Conservation (phyloP, 176 grass and related monocot genomes). For the Rhynchospora tenuis region DNA sequence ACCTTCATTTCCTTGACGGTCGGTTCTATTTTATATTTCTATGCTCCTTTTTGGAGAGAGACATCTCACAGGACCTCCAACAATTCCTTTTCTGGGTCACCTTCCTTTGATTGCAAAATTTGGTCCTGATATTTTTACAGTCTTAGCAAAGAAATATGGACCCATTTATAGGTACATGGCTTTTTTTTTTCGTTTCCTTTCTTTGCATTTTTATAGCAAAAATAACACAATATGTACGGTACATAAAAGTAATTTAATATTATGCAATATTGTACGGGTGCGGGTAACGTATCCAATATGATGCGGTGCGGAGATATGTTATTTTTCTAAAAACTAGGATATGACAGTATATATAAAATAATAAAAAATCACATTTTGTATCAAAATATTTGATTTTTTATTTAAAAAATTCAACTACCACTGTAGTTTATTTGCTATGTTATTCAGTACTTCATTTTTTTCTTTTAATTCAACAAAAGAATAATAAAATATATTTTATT, state of each 20-base stretch:
- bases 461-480: too few relatives aligned
- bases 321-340: too few relatives aligned
- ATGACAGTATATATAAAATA: too few relatives aligned
- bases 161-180: slow-evolving; percentile 68
- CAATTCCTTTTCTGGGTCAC: slow-evolving; percentile 54
- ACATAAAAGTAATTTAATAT: not conserved
- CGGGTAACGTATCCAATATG: too few relatives aligned
- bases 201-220: slow-evolving; percentile 2
- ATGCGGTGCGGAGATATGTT: too few relatives aligned
- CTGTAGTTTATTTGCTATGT: too few relatives aligned
- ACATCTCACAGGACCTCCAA: slow-evolving; percentile 70
- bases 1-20: slow-evolving; percentile 25
- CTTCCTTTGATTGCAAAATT: slow-evolving; percentile 59
- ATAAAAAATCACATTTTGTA: too few relatives aligned
- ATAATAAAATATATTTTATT: too few relatives aligned
- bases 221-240: not conserved
- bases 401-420: too few relatives aligned
- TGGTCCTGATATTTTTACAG: slow-evolving; percentile 60
- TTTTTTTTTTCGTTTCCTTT: not conserved
- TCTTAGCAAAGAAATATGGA: slow-evolving; percentile 64
- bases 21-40: slow-evolving; percentile 61
- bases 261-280: too few relatives aligned
- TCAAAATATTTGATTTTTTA: too few relatives aligned
- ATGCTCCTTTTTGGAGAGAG: slow-evolving; percentile 62
- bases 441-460: too few relatives aligned